Evolutionary conservation across 1,284 basidiomycete genomes (phyloP).

Genomic region (Microstroma glucosiphilum): DNA sequence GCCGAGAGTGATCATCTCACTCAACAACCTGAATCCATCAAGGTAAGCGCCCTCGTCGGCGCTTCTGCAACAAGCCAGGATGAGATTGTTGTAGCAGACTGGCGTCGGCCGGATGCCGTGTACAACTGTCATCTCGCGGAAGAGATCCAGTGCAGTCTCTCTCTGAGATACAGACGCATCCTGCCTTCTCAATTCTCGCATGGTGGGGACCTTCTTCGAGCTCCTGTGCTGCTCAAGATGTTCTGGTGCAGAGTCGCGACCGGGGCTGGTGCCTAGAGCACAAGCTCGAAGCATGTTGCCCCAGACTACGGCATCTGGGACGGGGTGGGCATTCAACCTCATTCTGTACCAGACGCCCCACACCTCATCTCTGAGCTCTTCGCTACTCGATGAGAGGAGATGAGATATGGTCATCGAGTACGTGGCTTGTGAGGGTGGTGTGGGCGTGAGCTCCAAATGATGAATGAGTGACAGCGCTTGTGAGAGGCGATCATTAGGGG

Average conservation of each 20-base stretch:
- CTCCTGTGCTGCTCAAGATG: neutral
- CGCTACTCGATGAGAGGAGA: slow-evolving; percentile 21
- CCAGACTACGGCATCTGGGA: slow-evolving; percentile 69
- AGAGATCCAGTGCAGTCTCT: slow-evolving; percentile 85
- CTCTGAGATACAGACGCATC: slow-evolving; percentile 59
- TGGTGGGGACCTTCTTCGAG: neutral
- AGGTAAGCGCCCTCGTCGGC: slow-evolving; percentile 31
- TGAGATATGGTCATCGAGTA: slow-evolving; percentile 41
- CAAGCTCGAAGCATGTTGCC: slow-evolving; percentile 83
- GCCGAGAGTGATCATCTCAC: slow-evolving; percentile 60
- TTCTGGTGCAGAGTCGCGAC: neutral
- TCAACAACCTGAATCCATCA: slow-evolving; percentile 55
- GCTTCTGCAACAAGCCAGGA: slow-evolving; percentile 62
- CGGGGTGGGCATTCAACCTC: slow-evolving; percentile 84
- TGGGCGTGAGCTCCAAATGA: slow-evolving; percentile 19
- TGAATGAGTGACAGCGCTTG: slow-evolving; percentile 30
- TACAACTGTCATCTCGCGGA: slow-evolving; percentile 77
- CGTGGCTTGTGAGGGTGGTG: slow-evolving; percentile 36
- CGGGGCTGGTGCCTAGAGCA: slow-evolving; percentile 54
- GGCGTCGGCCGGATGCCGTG: slow-evolving; percentile 62
- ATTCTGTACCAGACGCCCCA: slow-evolving; percentile 94
- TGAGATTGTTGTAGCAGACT: slow-evolving; percentile 72
- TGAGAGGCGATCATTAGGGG: slow-evolving; percentile 13
- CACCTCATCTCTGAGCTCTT: slow-evolving; percentile 23
- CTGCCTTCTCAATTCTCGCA: neutral